phyloP scores from a whole-genome alignment of 2,329 filamentous ascomycete genomes.

The Alternaria burnsii region DNA sequence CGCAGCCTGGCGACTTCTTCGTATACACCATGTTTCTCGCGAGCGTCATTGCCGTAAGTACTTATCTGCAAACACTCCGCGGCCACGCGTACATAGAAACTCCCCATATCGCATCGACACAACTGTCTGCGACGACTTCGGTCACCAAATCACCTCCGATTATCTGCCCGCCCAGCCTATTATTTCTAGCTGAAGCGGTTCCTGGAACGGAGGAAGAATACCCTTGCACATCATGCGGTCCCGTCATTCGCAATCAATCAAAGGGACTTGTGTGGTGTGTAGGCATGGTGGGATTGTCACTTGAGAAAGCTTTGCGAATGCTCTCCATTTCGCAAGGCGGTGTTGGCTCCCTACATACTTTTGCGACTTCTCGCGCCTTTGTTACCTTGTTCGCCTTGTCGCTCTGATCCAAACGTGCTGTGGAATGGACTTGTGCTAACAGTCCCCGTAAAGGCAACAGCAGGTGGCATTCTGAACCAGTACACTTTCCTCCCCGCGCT shows the following conservation, averaged over 20 bases:
- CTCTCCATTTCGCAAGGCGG: constrained; percentile 63
- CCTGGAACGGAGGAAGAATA: constrained; percentile 64
- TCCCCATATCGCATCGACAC: constrained; percentile 26
- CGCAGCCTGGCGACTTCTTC: constrained; percentile 78
- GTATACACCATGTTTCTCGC: constrained; percentile 81
- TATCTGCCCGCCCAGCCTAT: constrained; percentile 63
- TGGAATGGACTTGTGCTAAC: constrained; percentile 38
- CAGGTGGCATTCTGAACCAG: constrained; percentile 62
- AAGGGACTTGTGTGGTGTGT: constrained; percentile 57
- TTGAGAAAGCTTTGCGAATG: constrained; percentile 64
- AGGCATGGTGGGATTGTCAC: constrained; percentile 62
- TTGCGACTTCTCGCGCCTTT: constrained; percentile 2
- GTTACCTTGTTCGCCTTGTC: constrained; percentile 5
- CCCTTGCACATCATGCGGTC: constrained; percentile 58
- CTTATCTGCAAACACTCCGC: constrained; percentile 3
- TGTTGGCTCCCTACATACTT: constrained; percentile 72
- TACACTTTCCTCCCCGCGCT: constrained; percentile 66
- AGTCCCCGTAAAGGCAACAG: constrained; percentile 57
- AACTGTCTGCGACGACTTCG: constrained; percentile 26
- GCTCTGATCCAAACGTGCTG: background rate
- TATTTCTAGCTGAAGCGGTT: constrained; percentile 61
- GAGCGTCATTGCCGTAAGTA: constrained; percentile 79
- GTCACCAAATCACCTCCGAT: constrained; percentile 62
- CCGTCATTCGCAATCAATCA: constrained; percentile 62
- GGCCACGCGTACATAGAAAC: constrained; percentile 9